These are phyloP conservation scores for Spirogloea muscicola DNA, from an alignment of 139 green algal genomes.

Conservation along the genomic window DNA sequence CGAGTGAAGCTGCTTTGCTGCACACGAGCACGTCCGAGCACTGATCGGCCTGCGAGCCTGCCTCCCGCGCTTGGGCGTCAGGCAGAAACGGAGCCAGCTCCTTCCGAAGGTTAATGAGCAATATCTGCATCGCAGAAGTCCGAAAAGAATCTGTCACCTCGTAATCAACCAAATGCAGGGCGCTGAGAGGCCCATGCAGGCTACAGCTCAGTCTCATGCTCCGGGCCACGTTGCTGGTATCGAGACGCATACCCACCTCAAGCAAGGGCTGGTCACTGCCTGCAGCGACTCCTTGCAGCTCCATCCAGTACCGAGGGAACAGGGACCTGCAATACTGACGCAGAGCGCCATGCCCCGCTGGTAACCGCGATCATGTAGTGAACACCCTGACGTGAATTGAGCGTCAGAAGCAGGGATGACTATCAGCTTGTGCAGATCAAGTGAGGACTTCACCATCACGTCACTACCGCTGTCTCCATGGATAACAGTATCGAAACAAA, in stretches of 20 bases:
- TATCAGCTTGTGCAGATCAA: not conserved
- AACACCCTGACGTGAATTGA: not conserved
- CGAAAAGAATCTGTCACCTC: no score
- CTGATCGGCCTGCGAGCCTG: constrained; percentile 17
- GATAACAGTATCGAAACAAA: not conserved
- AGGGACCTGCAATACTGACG: not conserved
- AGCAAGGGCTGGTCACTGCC: constrained; percentile 28
- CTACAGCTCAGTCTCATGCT: no score
- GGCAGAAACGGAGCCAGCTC: constrained; percentile 26
- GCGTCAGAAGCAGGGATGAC: not conserved
- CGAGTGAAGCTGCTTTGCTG: not conserved
- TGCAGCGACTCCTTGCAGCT: constrained; percentile 27
- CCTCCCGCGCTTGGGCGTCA: not conserved
- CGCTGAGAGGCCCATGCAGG: no score
- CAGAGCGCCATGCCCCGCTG: not conserved
- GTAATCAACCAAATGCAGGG: no score
- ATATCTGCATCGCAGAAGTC: constrained; percentile 4
- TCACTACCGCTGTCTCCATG: not conserved
- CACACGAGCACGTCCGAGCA: constrained; percentile 22
- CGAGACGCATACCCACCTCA: no score
- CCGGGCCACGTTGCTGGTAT: no score
- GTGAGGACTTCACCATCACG: not conserved
- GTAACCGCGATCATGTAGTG: not conserved
- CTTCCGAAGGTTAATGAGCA: constrained; percentile 39
- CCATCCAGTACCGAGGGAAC: constrained; percentile 35